Base-by-base conservation (phyloP, 2,329 filamentous ascomycete species). In the Rachicladosporium sp. region DNA sequence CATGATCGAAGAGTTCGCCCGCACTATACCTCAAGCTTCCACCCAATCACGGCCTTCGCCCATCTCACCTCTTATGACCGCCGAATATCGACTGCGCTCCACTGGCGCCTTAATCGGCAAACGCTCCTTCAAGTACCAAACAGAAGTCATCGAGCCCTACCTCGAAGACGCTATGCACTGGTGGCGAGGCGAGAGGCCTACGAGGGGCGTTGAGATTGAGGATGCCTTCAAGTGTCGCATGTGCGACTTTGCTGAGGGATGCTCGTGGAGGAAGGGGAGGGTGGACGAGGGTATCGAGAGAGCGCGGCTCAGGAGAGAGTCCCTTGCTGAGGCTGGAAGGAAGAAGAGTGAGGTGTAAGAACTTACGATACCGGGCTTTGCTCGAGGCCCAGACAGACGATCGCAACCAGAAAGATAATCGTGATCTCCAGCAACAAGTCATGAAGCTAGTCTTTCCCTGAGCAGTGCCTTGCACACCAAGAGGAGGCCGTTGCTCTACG, bases 171-270 rank as follows among this genome's bases (percentile, higher is more conserved):
- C 82, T 46, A 76, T 95, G 73, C 59, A 69, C n/a, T 95, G 86
- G 86, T 96, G 89, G 89, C 76, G 74, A 27, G 89, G 88, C 1
- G 68, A 81, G 50, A 67, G 88, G 10, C 63, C 72, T 37, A 76
- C 87, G 0, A 69, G 70, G 6, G 89, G 89, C 0, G 88, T 95
- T 3, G 70, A 75, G 5, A 71, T 93, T 5, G 80, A 88, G 53
- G 88, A 95, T 50, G 83, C 85, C 0, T 93, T 81, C 62, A 96
- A 95, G 59, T 96, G 89, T 57, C 67, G 76, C 12, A 76, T 71
- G 15, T 96, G 89, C 55, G 86, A 93, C 48, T 95, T 95, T 58
- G 75, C 71, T 0, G 78, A 84, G 2, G 69, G 67, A 2, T 96
- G 89, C 57, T 70, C 73, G 9, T 96, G 89, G 89, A 69, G 88